A percentile compares a stretch with the other conserved stretches of the same genome.
Conservation (phyloP, 129 eudicot species). For the Lonicera japonica region DNA sequence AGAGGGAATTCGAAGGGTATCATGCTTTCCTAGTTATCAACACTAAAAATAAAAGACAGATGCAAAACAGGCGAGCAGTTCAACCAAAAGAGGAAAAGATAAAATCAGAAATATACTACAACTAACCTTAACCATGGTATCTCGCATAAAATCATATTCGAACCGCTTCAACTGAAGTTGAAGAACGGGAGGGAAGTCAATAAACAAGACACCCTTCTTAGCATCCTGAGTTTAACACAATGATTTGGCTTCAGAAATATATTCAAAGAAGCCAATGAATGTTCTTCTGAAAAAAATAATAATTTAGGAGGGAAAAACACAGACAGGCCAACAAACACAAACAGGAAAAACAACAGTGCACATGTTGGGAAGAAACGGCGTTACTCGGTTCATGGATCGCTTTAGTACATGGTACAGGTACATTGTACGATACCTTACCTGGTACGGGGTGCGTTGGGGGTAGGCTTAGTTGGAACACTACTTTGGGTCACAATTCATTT, state of each 20-base stretch:
- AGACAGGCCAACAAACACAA: background rate
- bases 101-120: background rate
- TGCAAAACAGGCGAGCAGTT: too few species aligned
- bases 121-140: conserved; percentile 76
- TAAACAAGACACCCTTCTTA: conserved; percentile 71
- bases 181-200: conserved; percentile 79
- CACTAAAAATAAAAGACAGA: too few species aligned
- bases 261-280: background rate
- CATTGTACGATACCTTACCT: too few species aligned
- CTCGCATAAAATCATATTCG: conserved; percentile 80
- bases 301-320: background rate
- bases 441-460: too few species aligned
- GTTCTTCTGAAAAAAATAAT: background rate
- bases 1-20: too few species aligned
- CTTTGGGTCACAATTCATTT: too few species aligned
- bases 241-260: background rate
- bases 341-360: background rate
- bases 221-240: conserved; percentile 47
- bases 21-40: too few species aligned
- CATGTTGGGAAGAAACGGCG: too few species aligned
- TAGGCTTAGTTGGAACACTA: too few species aligned
- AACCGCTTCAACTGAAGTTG: conserved; percentile 83
- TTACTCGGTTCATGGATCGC: too few species aligned
- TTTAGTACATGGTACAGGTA: too few species aligned
- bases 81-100: too few species aligned